A percentile compares a stretch with the other conserved stretches of the same genome.
phyloP scores from a whole-genome alignment of 2,329 filamentous ascomycete genomes.

The Epichloe uncinata region DNA sequence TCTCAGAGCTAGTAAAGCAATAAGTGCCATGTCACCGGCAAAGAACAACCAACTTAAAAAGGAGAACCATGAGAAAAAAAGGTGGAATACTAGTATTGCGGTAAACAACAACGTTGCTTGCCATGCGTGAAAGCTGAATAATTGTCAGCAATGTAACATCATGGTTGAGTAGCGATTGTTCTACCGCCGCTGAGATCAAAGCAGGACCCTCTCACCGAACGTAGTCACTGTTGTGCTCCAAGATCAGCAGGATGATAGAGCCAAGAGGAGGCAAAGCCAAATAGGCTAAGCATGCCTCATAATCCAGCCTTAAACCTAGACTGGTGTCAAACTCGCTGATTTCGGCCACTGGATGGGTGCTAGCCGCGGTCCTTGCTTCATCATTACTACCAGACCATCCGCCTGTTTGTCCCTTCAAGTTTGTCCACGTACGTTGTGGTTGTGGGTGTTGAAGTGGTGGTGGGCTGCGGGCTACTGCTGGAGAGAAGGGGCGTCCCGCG shows the following conservation, averaged over 20 bases:
- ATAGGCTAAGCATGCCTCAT: constrained; percentile 86
- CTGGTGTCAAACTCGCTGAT: constrained; percentile 84
- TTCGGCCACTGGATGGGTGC: constrained; percentile 30
- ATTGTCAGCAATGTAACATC: constrained; percentile 9
- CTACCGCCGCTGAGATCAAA: neutral
- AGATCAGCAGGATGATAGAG: constrained; percentile 66
- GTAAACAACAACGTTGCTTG: constrained; percentile 79
- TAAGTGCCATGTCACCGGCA: constrained; percentile 58
- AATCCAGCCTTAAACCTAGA: constrained; percentile 71
- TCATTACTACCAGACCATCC: constrained; percentile 11
- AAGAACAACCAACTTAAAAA: constrained; percentile 79
- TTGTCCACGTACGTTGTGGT: constrained; percentile 41
- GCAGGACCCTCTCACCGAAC: constrained; percentile 50
- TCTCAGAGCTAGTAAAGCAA: constrained; percentile 61
- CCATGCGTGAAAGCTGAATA: constrained; percentile 81
- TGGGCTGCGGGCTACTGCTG: constrained; percentile 29
- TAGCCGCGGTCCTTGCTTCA: constrained; percentile 17
- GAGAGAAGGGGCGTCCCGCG: constrained; percentile 41
- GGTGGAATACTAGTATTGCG: constrained; percentile 59
- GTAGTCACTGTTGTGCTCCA: constrained; percentile 94
- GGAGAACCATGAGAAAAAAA: constrained; percentile 74
- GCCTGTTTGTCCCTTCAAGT: constrained; percentile 24
- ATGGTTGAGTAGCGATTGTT: neutral
- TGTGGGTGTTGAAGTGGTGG: constrained; percentile 36
- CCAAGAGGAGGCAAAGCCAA: constrained; percentile 73